phyloP scores from a whole-genome alignment of 2,329 filamentous ascomycete genomes.

The Cladophialophora exuberans region DNA sequence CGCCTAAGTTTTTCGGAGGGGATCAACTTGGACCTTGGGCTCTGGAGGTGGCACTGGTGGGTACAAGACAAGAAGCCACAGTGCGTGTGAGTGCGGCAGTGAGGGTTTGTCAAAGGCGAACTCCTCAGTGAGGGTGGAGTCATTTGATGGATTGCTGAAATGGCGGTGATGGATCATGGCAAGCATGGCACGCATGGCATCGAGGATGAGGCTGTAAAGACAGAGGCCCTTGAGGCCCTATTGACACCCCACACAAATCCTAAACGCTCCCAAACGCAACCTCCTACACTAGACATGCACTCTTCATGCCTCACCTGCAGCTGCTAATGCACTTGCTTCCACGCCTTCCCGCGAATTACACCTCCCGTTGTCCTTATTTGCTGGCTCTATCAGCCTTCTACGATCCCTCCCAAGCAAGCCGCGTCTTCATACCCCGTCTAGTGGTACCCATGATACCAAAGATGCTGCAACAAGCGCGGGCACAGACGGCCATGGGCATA shows the following conservation, averaged over 20 bases:
- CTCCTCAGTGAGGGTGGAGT: constrained; percentile 15
- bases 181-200: neutral
- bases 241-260: constrained; percentile 13
- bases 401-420: neutral
- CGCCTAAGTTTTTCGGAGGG: too few species aligned
- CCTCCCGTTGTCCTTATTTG: constrained; percentile 6
- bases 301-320: too few species aligned
- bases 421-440: too few species aligned
- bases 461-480: too few species aligned
- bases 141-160: too few species aligned
- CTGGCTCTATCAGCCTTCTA: constrained; percentile 1
- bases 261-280: neutral
- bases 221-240: too few species aligned
- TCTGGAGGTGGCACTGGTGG: too few species aligned
- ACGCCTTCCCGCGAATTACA: constrained; percentile 5
- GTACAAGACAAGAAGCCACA: constrained; percentile 18
- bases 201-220: constrained; percentile 13
- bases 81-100: constrained; percentile 10
- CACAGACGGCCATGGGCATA: too few species aligned
- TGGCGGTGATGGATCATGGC: constrained; percentile 17
- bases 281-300: constrained; percentile 8
- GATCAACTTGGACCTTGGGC: too few species aligned
- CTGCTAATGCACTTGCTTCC: constrained; percentile 9
- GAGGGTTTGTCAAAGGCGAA: constrained; percentile 24
- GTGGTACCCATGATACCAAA: too few species aligned